A percentile compares a stretch with the other conserved stretches of the same genome.
Conservation (phyloP, 2,329 filamentous ascomycete species). For the Knoxdaviesia proteae region DNA sequence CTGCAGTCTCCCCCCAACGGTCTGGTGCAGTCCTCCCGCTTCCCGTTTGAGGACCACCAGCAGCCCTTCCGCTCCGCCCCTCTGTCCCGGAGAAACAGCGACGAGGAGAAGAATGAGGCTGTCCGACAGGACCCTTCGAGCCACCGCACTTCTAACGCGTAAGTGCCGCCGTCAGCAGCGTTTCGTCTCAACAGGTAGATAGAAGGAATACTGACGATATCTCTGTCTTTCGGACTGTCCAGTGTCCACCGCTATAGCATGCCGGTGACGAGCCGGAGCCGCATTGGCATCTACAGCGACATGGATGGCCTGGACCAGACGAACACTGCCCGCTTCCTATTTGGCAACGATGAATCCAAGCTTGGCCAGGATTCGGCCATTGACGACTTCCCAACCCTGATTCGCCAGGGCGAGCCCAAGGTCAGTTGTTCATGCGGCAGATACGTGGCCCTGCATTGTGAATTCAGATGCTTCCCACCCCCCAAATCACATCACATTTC, state of each 20-base stretch:
- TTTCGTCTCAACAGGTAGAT: not conserved
- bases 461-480: too few species aligned
- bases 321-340: slow-evolving; percentile 70
- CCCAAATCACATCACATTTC: too few species aligned
- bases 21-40: slow-evolving; percentile 31
- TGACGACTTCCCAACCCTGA: slow-evolving; percentile 72
- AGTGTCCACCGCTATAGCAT: slow-evolving; percentile 85
- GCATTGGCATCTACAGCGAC: slow-evolving; percentile 40
- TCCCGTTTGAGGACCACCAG: slow-evolving; percentile 40
- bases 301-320: slow-evolving; percentile 52
- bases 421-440: slow-evolving; percentile 16
- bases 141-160: slow-evolving; percentile 58
- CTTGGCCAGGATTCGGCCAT: slow-evolving; percentile 37
- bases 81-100: slow-evolving; percentile 71
- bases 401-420: slow-evolving; percentile 39
- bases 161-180: slow-evolving; percentile 24
- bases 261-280: slow-evolving; percentile 52
- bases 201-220: not conserved
- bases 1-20: slow-evolving; percentile 57
- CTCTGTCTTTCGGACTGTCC: not conserved
- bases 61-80: slow-evolving; percentile 72
- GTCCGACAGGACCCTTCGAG: slow-evolving; percentile 48
- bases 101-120: slow-evolving; percentile 67
- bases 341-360: slow-evolving; percentile 41
- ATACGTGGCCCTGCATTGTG: too few species aligned